Percentiles rank a stretch among this genome's conserved stretches.
These are phyloP conservation scores for Thalassiosira oceanica DNA, from an alignment of 352 stramenopile species.

Conservation along the genomic window DNA sequence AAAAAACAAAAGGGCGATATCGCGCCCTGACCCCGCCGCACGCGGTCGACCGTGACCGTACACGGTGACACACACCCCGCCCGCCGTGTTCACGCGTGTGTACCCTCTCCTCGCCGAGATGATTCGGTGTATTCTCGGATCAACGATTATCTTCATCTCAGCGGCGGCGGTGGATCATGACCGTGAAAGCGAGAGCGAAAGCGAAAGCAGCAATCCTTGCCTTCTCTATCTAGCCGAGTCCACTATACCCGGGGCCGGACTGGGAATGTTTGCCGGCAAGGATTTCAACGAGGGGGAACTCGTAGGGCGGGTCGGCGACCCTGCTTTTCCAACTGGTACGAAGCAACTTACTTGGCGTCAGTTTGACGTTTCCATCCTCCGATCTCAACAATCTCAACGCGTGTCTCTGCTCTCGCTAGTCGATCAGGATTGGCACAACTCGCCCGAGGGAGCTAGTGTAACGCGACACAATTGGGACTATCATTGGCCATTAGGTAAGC, in stretches of 20 bases:
- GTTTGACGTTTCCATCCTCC: no score
- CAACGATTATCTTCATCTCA: no score
- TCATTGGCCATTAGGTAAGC: slow-evolving; percentile 51
- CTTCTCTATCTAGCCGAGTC: slow-evolving; percentile 46
- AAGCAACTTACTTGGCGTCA: no score
- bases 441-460: background rate
- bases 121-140: background rate
- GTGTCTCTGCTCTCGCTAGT: no score
- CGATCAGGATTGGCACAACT: slow-evolving; percentile 52
- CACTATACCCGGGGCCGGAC: slow-evolving; percentile 14
- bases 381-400: no score
- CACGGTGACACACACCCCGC: no score
- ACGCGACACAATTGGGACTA: slow-evolving; percentile 36
- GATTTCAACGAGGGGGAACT: slow-evolving; percentile 15
- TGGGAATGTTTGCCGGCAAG: slow-evolving; percentile 42
- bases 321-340: slow-evolving; percentile 44
- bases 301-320: slow-evolving; percentile 40
- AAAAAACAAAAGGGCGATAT: no score
- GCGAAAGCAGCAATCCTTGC: no score
- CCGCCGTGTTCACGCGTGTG: background rate
- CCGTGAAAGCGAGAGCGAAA: no score
- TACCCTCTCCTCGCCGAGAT: background rate
- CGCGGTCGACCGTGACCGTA: no score
- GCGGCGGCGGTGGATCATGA: no score
- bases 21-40: no score